A percentile compares a stretch with the other conserved stretches of the same genome.
Conservation (phyloP, 1,139 yeast genomes). For the Diutina scorzettiae region DNA sequence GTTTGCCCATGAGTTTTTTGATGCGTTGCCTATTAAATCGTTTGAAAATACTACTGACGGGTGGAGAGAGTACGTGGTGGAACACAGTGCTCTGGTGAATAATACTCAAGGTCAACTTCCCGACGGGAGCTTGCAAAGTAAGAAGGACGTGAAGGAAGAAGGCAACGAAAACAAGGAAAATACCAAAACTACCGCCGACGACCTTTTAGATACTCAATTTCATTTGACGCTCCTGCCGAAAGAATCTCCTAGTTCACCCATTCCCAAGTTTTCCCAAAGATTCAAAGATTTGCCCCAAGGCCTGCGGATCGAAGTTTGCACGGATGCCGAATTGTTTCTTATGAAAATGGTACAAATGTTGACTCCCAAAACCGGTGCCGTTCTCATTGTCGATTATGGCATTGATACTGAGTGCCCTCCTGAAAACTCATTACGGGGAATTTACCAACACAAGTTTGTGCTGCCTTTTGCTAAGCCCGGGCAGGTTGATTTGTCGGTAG, state of each 20-base stretch:
- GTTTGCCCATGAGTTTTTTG: constrained; percentile 79
- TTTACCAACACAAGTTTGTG: constrained; percentile 60
- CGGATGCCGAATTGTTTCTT: constrained; percentile 53
- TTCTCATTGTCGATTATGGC: constrained; percentile 72
- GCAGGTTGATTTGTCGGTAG: constrained; percentile 70
- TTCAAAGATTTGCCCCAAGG: constrained; percentile 43
- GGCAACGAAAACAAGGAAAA: constrained; percentile 8
- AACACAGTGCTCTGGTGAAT: constrained; percentile 30
- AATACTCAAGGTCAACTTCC: constrained; percentile 24
- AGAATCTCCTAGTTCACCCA: constrained; percentile 52
- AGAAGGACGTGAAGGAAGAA: no score
- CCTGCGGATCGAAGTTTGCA: constrained; percentile 59
- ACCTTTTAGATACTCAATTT: constrained; percentile 30
- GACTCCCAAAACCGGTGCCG: constrained; percentile 40
- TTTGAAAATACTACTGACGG: constrained; percentile 51
- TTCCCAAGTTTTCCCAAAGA: constrained; percentile 43
- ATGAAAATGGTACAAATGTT: constrained; percentile 34
- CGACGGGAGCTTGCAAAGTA: no score
- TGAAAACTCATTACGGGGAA: constrained; percentile 60
- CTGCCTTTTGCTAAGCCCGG: constrained; percentile 74
- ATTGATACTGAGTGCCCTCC: constrained; percentile 44
- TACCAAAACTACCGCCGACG: neutral
- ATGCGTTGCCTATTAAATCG: constrained; percentile 71
- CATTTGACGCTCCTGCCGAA: constrained; percentile 47
- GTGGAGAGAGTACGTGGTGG: constrained; percentile 75